Percentiles rank a stretch among this genome's conserved stretches.
Conservation (phyloP, 495 filamentous ascomycete species). For the Aspergillus hancockii region DNA sequence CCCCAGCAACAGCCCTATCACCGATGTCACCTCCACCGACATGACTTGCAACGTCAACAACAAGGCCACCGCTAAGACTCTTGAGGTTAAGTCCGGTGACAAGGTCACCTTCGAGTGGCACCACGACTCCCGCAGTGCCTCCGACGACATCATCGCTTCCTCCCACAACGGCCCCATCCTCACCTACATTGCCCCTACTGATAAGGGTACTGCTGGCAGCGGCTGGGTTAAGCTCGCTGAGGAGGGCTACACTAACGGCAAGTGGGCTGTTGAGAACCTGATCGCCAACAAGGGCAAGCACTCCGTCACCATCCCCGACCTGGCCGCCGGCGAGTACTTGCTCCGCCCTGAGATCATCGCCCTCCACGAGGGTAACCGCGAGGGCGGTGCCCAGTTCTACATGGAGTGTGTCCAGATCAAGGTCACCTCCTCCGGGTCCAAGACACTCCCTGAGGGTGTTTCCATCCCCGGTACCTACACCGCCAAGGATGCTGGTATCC, state of each 20-base stretch:
- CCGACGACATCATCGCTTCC: slow-evolving; percentile 29
- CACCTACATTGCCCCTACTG: slow-evolving; percentile 26
- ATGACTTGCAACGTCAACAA: slow-evolving; percentile 29
- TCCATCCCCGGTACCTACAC: slow-evolving; percentile 25
- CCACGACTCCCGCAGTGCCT: slow-evolving; percentile 21
- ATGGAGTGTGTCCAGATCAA: slow-evolving; percentile 30
- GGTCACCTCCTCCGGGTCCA: slow-evolving; percentile 24
- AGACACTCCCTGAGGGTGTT: slow-evolving; percentile 21
- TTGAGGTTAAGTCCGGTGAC: slow-evolving; percentile 26
- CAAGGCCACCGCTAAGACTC: slow-evolving; percentile 21
- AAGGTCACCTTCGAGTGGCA: slow-evolving; percentile 31
- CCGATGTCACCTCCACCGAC: slow-evolving; percentile 26
- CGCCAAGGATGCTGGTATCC: slow-evolving; percentile 20
- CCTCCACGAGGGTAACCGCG: slow-evolving; percentile 22
- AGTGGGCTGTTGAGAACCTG: slow-evolving; percentile 25
- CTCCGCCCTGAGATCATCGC: slow-evolving; percentile 29
- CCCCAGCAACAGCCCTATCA: slow-evolving; percentile 26
- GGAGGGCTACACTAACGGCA: slow-evolving; percentile 23
- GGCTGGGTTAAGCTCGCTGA: slow-evolving; percentile 29
- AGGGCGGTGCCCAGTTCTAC: slow-evolving; percentile 28
- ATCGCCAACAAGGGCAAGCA: slow-evolving; percentile 28
- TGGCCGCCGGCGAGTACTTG: slow-evolving; percentile 26
- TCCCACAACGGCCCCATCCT: slow-evolving; percentile 26
- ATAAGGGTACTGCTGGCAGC: slow-evolving; percentile 19
- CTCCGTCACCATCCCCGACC: slow-evolving; percentile 25